Percentiles rank a stretch among this genome's conserved stretches.
Conservation (phyloP, 495 filamentous ascomycete species). For the Tuber calosporum region DNA sequence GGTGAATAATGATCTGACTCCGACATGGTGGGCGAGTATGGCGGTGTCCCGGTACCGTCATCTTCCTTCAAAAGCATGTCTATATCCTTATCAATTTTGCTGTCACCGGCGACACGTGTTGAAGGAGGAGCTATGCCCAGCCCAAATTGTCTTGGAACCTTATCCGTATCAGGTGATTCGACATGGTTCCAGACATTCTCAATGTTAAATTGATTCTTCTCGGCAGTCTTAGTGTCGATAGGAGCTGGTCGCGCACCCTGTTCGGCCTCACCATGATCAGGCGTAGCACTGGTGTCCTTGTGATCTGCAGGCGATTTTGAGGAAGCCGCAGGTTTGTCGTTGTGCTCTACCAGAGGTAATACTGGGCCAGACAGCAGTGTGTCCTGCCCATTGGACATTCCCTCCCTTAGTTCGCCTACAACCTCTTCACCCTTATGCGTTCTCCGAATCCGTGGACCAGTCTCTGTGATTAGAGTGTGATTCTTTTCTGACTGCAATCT, state of each 20-base stretch:
- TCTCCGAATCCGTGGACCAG: constrained; percentile 73
- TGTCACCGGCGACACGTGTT: constrained; percentile 46
- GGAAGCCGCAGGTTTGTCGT: constrained; percentile 25
- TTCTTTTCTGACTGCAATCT: constrained; percentile 69
- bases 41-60: constrained; percentile 66
- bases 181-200: constrained; percentile 52
- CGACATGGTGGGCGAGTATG: constrained; percentile 72
- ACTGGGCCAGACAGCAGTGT: constrained; percentile 9
- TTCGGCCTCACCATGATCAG: constrained; percentile 27
- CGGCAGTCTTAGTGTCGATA: constrained; percentile 13
- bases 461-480: constrained; percentile 67
- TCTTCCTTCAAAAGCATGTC: constrained; percentile 82
- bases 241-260: constrained; percentile 8
- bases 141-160: constrained; percentile 31
- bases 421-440: constrained; percentile 95
- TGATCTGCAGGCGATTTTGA: constrained; percentile 35
- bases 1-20: constrained; percentile 49
- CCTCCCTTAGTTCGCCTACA: constrained; percentile 56
- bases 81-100: constrained; percentile 71
- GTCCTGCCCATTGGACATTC: constrained; percentile 32
- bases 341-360: neutral
- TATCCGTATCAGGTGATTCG: constrained; percentile 48
- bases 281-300: constrained; percentile 13
- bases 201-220: constrained; percentile 49
- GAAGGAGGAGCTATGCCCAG: constrained; percentile 46